Evolutionary conservation across 352 stramenopile species (phyloP), one percentile per base, ranked within the genome.

Genomic region (Pythium apleroticum): DNA sequence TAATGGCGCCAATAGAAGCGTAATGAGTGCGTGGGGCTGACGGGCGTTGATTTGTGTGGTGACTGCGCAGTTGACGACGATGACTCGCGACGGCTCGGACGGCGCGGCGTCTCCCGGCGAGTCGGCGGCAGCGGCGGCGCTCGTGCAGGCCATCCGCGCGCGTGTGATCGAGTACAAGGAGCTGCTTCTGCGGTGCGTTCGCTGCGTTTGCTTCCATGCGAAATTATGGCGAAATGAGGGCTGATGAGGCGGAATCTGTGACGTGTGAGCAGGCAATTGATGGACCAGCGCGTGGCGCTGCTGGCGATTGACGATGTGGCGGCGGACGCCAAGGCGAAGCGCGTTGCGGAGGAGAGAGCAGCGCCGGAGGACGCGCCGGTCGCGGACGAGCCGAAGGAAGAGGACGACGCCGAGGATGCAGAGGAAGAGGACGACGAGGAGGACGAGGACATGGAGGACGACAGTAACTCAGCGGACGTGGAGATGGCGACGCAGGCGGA

Each of bases 131-230:
- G 48, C 43, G n/a, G 37, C 50, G 33, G 78, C 69, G 66, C 64
- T 91, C 53, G 66, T 91, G 48, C 57, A 55, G 15, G 67, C 74
- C 53, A 86, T 90, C 35, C 78, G 81, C 52, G 78, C 77, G 41
- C 82, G 76, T 71, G 82, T 92, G 69, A 71, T 88, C 52, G 80
- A 83, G 75, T 90, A 92, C 78, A 89, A 90, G 66, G 71, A 80
- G 66, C 62, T 77, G 57, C 68, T 90, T 48, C 76, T 90, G 60
- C 75, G 78, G 84, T 92, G 69, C 63, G 80, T 79, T 25, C 4
- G 9, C 9, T n/a, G 3, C 25, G 15, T 59, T 19, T 33, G 57
- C 5, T 15, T 33, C 8, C 49, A 58, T 48, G 56, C 24, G 46
- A 25, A 55, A 30, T 33, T 63, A 19, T 64, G 14, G 37, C 20